Evolutionary conservation across 345 rosid genomes (phyloP).

Genomic region (Cardamine resedifolia): DNA sequence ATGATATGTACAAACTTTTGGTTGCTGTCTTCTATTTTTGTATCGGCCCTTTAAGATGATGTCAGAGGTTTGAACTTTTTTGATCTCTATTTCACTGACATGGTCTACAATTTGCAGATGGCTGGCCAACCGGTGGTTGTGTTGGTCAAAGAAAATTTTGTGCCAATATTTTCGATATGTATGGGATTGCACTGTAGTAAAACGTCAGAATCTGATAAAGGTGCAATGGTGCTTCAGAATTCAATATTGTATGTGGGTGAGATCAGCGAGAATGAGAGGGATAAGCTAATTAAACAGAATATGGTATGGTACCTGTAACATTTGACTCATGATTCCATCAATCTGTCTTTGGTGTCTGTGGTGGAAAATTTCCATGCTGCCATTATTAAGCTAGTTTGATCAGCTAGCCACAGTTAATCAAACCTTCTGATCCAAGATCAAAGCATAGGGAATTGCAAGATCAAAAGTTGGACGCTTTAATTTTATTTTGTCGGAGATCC

Average conservation of each 20-base stretch:
- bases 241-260: slow-evolving; percentile 60
- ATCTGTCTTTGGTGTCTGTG: slow-evolving; percentile 27
- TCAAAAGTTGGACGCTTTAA: slow-evolving; percentile 10
- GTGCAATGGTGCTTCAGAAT: slow-evolving; percentile 67
- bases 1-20: slow-evolving; percentile 4
- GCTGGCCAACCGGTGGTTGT: slow-evolving; percentile 57
- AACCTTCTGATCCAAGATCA: slow-evolving; percentile 13
- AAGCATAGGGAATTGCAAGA: slow-evolving; percentile 2
- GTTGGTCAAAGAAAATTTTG: slow-evolving; percentile 70
- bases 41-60: slow-evolving; percentile 4
- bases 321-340: slow-evolving; percentile 21
- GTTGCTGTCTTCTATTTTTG: slow-evolving; percentile 9
- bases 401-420: background rate
- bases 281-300: slow-evolving; percentile 73
- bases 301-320: slow-evolving; percentile 55
- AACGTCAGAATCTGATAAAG: slow-evolving; percentile 58
- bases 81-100: background rate
- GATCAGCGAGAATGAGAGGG: slow-evolving; percentile 80
- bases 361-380: background rate
- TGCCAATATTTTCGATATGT: slow-evolving; percentile 80
- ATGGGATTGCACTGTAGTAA: slow-evolving; percentile 74
- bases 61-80: background rate
- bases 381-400: slow-evolving; percentile 17
- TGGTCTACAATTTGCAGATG: slow-evolving; percentile 51
- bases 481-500: slow-evolving; percentile 17